Evolutionary conservation across 2,329 filamentous ascomycete genomes (phyloP), one percentile per base, ranked within the genome.

Genomic region (Fusarium sp.): DNA sequence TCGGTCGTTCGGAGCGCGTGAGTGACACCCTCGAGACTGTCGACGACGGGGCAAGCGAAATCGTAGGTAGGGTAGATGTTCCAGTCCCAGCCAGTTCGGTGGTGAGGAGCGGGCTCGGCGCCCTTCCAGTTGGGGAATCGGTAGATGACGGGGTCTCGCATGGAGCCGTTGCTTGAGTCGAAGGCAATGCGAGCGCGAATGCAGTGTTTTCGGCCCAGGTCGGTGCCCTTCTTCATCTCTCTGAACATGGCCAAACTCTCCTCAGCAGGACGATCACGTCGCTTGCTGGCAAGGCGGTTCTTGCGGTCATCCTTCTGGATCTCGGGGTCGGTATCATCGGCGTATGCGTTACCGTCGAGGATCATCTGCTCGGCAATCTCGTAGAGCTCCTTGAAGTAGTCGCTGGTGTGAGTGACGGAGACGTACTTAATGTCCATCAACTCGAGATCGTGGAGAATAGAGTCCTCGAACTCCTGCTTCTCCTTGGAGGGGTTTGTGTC

Each of bases 401-500:
- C 95, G 77, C 93, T 97, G 4, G 96, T 98, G 85, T 95, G 97
- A 22, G 93, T 94, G 65, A 95, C 88, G 73, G 89, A 88, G 82
- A 98, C 95, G 27, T 95, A 93, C 83, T 93, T 93, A 82, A 99
- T 93, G 35, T 95, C 95, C 88, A 99, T 94, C 58, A 98, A 88
- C 54, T 91, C 90, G 55, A 98, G 88, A 82, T 99, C 96, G 84
- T 97, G 92, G 42, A 97, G 86, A 70, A 99, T 99, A 9, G 94
- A 89, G 83, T 98, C 94, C 81, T 98, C 92, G 81, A 92, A 99
- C 84, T 98, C 96, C 81, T 95, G 91, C 86, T 97, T 98, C 87
- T 99, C 96, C 82, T 98, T 98, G 67, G 93, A 91, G 12, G 96
- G 96, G 83, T 99, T 99, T 62, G 96, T 99, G 80, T 99, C 96